Evolutionary conservation across 305 asterid species (phyloP), one percentile per base, ranked within the genome.

Genomic region (Plantago rigida): DNA sequence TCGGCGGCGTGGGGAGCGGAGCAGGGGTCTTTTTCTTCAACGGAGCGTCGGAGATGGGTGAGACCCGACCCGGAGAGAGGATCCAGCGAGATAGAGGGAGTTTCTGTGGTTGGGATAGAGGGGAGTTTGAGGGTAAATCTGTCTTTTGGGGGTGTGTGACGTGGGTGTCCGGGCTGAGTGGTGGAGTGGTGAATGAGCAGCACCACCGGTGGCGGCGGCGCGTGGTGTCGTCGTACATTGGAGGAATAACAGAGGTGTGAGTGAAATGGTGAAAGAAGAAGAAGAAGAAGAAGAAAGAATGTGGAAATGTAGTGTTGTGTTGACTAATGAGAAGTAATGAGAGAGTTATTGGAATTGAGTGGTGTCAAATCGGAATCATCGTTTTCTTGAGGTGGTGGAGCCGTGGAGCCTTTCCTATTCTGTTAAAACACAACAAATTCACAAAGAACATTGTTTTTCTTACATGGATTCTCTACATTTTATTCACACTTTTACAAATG

Each of bases 51-150:
- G 89, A 85, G 13, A 91, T 84, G 12, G 96, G 97, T 0, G 97
- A 90, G 61, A 90, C 96, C 82, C 97, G 86, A 45, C 97, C 97
- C 71, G 96, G 97, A 0, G 95, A 91, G 50, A 85, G 89, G 82
- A 91, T 91, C 81, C 95, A 78, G 13, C 94, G 84, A 15, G 86
- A 80, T 11, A 78, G 75, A 13, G 82, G 74, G 39, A 66, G 62
- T 76, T 73, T 77, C 63, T 81, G 75, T 10, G 57, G 71, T 13
- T 74, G 84, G 44, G 81, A 63, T 63, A 69, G 85, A 28, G 87
- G 86, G 14, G 91, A 83, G 74, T 70, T 67, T 34, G 87, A 81
- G 72, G 1, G 39, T 31, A 73, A 31, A 42, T 76, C 87, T 8
- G 71, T 59, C 82, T 75, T 82, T 76, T 63, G 28, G 87, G 69